Evolutionary conservation across 139 green algal genomes (phyloP).

Genomic region (Ostreobium quekettii): DNA sequence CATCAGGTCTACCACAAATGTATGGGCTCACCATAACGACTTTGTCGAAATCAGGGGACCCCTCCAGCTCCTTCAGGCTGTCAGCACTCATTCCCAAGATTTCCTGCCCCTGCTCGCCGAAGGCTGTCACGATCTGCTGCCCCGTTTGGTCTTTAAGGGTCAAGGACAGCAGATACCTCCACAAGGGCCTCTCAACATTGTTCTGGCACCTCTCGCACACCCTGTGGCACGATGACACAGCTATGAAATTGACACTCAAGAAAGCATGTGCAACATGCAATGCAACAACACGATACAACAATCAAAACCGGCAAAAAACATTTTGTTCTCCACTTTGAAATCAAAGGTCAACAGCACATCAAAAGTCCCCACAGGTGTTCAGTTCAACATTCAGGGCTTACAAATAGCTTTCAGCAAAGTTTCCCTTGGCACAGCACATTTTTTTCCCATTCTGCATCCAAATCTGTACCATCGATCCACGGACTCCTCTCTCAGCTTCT

Average conservation of each 20-base stretch:
- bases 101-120: conserved; percentile 39
- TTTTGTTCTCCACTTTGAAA: too few relatives aligned
- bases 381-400: too few relatives aligned
- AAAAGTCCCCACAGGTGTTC: too few relatives aligned
- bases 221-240: not conserved
- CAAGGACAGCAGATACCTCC: conserved; percentile 4
- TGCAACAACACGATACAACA: too few relatives aligned
- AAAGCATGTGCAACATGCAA: too few relatives aligned
- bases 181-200: not conserved
- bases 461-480: conserved; percentile 13
- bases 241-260: too few relatives aligned
- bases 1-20: too few relatives aligned
- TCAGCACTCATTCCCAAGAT: conserved; percentile 35
- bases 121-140: conserved; percentile 41
- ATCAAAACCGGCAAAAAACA: too few relatives aligned
- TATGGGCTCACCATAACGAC: conserved; percentile 10
- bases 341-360: too few relatives aligned
- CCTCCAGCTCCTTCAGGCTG: conserved; percentile 29
- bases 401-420: too few relatives aligned
- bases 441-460: too few relatives aligned
- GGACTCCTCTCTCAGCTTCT: conserved; percentile 61
- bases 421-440: too few relatives aligned
- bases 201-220: not conserved
- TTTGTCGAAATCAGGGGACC: conserved; percentile 4
- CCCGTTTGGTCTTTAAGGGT: conserved; percentile 42